A percentile compares a stretch with the other conserved stretches of the same genome.
phyloP scores from a whole-genome alignment of 495 filamentous ascomycete genomes.

The Wilcoxina mikolae region DNA sequence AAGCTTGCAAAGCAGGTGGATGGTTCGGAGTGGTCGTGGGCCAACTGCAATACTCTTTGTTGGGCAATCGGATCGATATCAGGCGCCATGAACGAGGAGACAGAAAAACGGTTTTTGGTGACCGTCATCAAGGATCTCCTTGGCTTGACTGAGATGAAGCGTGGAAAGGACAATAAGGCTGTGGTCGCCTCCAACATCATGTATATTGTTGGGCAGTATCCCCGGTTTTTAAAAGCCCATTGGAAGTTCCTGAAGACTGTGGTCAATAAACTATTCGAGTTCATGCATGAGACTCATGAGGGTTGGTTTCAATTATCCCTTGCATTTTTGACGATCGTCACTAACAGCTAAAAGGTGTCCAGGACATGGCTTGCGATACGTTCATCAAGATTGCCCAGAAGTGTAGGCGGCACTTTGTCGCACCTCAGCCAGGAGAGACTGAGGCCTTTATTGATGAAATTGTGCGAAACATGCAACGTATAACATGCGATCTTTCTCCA shows the following conservation, averaged over 20 bases:
- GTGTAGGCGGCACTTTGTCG: conserved; percentile 94
- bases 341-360: conserved; percentile 54
- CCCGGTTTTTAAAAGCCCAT: conserved; percentile 92
- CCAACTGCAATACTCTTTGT: conserved; percentile 97
- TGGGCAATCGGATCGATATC: conserved; percentile 99
- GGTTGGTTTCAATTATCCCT: conserved; percentile 37
- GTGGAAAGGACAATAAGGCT: conserved; percentile 97
- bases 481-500: conserved; percentile 83
- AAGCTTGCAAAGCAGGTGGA: conserved; percentile 91
- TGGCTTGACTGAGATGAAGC: conserved; percentile 97
- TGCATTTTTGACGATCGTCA: conserved; percentile 6
- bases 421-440: conserved; percentile 79
- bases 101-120: conserved; percentile 93
- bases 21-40: conserved; percentile 94
- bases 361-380: conserved; percentile 99
- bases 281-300: conserved; percentile 99
- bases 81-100: conserved; percentile 97
- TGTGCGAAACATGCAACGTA: conserved; percentile 82
- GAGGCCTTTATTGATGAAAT: conserved; percentile 99
- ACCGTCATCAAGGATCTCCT: conserved; percentile 98
- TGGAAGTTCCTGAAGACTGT: conserved; percentile 99
- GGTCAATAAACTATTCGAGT: conserved; percentile 98
- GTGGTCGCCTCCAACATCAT: conserved; percentile 99
- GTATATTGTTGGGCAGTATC: conserved; percentile 99
- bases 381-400: conserved; percentile 99